phyloP scores from a whole-genome alignment of 768 basidiomycete genomes.

The Dioszegia hungarica region DNA sequence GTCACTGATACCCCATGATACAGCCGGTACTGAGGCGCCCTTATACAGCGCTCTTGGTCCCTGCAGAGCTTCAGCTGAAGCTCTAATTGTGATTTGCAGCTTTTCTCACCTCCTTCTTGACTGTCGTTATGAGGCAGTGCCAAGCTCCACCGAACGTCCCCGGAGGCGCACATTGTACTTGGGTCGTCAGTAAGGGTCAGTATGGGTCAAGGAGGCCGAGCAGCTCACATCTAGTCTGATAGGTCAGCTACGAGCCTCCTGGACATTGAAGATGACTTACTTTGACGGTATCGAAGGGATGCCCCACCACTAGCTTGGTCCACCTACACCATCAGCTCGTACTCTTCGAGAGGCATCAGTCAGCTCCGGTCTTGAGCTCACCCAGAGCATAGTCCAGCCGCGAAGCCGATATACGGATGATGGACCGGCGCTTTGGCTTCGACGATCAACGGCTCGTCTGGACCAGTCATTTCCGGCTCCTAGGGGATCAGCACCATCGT shows the following conservation, averaged over 20 bases:
- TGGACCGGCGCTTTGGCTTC: conserved; percentile 9
- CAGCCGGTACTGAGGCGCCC: conserved; percentile 42
- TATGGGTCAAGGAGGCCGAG: too few species aligned
- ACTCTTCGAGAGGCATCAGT: background rate
- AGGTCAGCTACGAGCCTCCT: background rate
- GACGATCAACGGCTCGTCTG: background rate
- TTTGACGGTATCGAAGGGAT: conserved; percentile 45
- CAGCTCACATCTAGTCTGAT: conserved; percentile 37
- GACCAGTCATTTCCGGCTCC: background rate
- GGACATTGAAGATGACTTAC: conserved; percentile 10
- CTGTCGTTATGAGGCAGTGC: conserved; percentile 29
- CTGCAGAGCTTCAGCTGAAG: conserved; percentile 15
- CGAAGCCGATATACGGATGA: conserved; percentile 39
- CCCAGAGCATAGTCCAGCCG: conserved; percentile 44
- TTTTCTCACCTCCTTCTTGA: conserved; percentile 43
- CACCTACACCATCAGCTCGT: conserved; percentile 15
- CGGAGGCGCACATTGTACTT: conserved; percentile 39
- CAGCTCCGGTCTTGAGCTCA: conserved; percentile 3
- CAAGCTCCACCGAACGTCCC: conserved; percentile 32
- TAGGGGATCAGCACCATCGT: background rate
- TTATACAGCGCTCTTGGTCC: conserved; percentile 43
- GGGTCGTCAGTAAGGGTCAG: background rate
- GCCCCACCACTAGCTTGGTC: conserved; percentile 40
- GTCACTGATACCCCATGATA: conserved; percentile 49
- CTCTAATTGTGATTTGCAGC: too few species aligned